phyloP scores from a whole-genome alignment of 169 alveolate genomes.

The Plasmodium vinckei region DNA sequence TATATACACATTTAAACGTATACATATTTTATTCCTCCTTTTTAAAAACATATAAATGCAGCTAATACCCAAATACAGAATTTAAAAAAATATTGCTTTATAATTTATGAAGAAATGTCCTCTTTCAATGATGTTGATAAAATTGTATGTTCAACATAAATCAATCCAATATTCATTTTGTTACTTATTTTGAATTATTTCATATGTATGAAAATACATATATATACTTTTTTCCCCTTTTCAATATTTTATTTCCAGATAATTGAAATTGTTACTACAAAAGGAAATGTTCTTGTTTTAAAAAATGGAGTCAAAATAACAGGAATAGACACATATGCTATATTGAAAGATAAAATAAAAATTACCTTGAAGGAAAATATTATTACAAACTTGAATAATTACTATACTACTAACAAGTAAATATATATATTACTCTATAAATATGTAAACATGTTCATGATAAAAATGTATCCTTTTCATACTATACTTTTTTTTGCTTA shows the following conservation, averaged over 20 bases:
- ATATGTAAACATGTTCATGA: not conserved
- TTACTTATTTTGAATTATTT: not conserved
- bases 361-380: slow-evolving; percentile 55
- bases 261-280: slow-evolving; percentile 62
- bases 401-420: slow-evolving; percentile 59
- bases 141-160: slow-evolving; percentile 22
- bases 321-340: slow-evolving; percentile 68
- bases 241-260: slow-evolving; percentile 16
- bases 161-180: not conserved
- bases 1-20: not conserved
- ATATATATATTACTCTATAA: not conserved
- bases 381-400: slow-evolving; percentile 40
- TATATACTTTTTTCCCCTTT: not conserved
- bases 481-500: not conserved
- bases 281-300: slow-evolving; percentile 32
- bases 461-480: not conserved
- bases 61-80: slow-evolving; percentile 49
- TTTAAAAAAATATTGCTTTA: slow-evolving; percentile 62
- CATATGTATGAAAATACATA: not conserved
- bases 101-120: slow-evolving; percentile 66
- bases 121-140: slow-evolving; percentile 68
- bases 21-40: too few relatives aligned
- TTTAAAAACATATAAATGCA: slow-evolving; percentile 2
- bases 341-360: slow-evolving; percentile 66
- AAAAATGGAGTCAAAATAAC: slow-evolving; percentile 64